A percentile compares a stretch with the other conserved stretches of the same genome.
These are phyloP conservation scores for Leptographium wingfieldii DNA, from an alignment of 2,329 filamentous ascomycete species.

Conservation along the genomic window DNA sequence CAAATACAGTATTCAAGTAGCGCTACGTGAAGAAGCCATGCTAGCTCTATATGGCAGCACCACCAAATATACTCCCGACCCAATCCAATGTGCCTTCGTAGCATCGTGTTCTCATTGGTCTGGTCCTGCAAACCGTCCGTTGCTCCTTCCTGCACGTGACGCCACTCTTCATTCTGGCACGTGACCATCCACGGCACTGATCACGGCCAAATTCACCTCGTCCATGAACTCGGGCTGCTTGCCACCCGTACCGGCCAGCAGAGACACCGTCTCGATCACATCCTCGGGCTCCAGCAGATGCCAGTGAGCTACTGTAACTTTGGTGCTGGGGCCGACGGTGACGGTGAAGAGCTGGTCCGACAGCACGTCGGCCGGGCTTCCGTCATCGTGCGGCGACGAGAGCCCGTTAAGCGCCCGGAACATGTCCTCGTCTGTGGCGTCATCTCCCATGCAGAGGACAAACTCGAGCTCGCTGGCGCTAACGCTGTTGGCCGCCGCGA, in stretches of 20 bases:
- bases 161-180: conserved; percentile 23
- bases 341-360: conserved; percentile 72
- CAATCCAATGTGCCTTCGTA: too few relatives aligned
- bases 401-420: conserved; percentile 67
- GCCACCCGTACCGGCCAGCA: conserved; percentile 36
- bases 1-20: too few relatives aligned
- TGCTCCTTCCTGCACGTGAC: too few relatives aligned
- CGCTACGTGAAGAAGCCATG: too few relatives aligned
- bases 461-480: conserved; percentile 56
- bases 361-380: conserved; percentile 37
- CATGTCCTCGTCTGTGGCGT: conserved; percentile 95
- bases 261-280: conserved; percentile 58
- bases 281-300: conserved; percentile 81
- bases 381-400: conserved; percentile 22
- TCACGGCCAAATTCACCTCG: conserved; percentile 43
- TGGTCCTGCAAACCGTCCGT: too few relatives aligned
- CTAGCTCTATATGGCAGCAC: too few relatives aligned
- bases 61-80: too few relatives aligned
- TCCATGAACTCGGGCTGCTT: conserved; percentile 23
- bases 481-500: background rate
- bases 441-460: conserved; percentile 82
- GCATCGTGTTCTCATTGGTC: too few relatives aligned
- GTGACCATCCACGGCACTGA: conserved; percentile 40
- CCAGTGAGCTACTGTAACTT: conserved; percentile 82
- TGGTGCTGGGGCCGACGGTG: conserved; percentile 82